A percentile compares a stretch with the other conserved stretches of the same genome.
Conservation (phyloP, 306 rosid species). For the Prunus mume region DNA sequence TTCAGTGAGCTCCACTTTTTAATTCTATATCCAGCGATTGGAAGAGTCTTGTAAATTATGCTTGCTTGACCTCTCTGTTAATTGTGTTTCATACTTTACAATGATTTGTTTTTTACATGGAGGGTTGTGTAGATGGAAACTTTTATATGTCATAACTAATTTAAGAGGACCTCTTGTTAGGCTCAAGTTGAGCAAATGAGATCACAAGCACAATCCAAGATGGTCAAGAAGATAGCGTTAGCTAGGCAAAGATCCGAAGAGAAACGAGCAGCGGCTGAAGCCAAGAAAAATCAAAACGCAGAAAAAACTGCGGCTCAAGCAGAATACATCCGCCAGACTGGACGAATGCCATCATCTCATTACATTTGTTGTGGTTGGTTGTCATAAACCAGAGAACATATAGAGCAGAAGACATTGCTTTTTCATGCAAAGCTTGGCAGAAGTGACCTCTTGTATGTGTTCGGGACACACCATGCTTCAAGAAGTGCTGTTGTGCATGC, state of each 20-base stretch:
- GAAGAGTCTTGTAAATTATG: neutral
- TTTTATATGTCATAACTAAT: neutral
- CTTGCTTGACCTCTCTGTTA: neutral
- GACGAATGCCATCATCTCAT: slow-evolving; percentile 57
- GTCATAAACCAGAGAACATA: slow-evolving; percentile 10
- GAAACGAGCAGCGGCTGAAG: slow-evolving; percentile 72
- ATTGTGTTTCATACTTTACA: neutral
- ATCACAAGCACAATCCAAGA: slow-evolving; percentile 79
- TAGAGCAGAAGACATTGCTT: neutral
- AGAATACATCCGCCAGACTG: slow-evolving; percentile 77
- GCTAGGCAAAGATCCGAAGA: slow-evolving; percentile 86
- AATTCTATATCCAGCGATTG: neutral
- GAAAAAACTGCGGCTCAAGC: slow-evolving; percentile 73
- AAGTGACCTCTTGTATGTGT: neutral
- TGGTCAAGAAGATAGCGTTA: slow-evolving; percentile 75
- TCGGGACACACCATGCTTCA: neutral
- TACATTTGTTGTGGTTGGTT: slow-evolving; percentile 81
- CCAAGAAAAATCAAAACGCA: slow-evolving; percentile 58
- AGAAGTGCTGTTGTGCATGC: neutral
- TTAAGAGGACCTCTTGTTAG: slow-evolving; percentile 31
- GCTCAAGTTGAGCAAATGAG: slow-evolving; percentile 82
- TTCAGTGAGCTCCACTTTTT: neutral
- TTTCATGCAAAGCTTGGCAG: neutral
- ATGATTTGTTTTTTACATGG: neutral
- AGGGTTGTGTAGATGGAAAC: neutral